Percentiles rank a stretch among this genome's conserved stretches.
Evolutionary conservation across 768 basidiomycete species (phyloP).

Genomic region (Termitomyces sp.): DNA sequence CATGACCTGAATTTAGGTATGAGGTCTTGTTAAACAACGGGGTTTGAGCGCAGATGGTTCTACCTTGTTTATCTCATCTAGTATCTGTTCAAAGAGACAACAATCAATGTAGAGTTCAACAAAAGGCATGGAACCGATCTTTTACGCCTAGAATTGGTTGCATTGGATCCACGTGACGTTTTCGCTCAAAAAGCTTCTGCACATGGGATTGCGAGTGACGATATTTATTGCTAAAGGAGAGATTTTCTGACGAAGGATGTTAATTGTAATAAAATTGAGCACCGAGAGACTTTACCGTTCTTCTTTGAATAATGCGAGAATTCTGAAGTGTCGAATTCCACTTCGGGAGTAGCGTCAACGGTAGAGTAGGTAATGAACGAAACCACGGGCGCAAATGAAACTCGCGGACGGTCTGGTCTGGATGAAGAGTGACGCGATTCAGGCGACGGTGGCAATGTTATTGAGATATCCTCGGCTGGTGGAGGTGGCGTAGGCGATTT

Average conservation of each 20-base stretch:
- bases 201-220: background rate
- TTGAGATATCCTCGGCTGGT: background rate
- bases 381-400: conserved; percentile 15
- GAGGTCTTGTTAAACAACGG: background rate
- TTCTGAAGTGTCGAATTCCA: background rate
- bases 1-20: conserved; percentile 37
- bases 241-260: background rate
- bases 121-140: background rate
- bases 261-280: background rate
- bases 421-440: background rate
- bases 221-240: background rate
- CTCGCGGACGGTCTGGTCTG: conserved; percentile 9
- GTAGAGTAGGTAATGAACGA: conserved; percentile 3
- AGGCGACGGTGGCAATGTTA: background rate
- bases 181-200: conserved; percentile 4
- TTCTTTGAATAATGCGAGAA: background rate
- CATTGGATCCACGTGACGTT: conserved; percentile 7
- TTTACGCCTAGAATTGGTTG: conserved; percentile 43
- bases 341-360: background rate
- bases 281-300: background rate
- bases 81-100: conserved; percentile 32
- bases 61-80: conserved; percentile 51
- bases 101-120: background rate
- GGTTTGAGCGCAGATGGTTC: background rate
- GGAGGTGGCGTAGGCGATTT: background rate